Base-by-base conservation (phyloP, 192 early-diverging fungal species). In the Entophlyctis helioformis region DNA sequence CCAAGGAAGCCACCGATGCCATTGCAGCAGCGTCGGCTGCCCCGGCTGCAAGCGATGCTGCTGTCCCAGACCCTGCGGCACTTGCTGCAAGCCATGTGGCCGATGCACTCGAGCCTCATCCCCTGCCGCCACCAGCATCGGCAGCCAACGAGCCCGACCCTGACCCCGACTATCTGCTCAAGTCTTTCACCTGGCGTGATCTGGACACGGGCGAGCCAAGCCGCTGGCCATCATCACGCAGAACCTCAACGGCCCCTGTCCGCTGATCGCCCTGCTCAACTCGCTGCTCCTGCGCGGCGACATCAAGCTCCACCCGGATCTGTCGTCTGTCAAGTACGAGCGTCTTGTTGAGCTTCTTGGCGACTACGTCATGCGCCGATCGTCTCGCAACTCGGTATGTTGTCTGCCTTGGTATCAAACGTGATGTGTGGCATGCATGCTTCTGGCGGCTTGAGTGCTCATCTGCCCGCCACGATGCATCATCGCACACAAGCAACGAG, bases 191-290 rank as follows among this genome's bases (percentile, higher is more conserved):
- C 45, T 86, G 79, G 79, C 51, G 57, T 27, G 77, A 80, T 46
- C 50, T 62, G 12, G 36, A 37, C 16, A 72, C 72, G 5, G 50
- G 64, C 29, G 61, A n/a, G 42, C 54, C 40, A 59, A 65, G 40
- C 50, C 63, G 4, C 66, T 87, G 23, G 72, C 78, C 44, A 85
- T 94, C 35, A 77, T 87, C 28, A 91, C 90, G 4, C 91, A 95
- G 64, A 91, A 91, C 64, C 60, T 77, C 42, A 95, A 95, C 57
- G 91, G 91, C 0, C 91, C 91, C 0, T 95, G 91, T 57, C 91
- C 91, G 15, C 53, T 95, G 31, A 60, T 91, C 3, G 84, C 87
- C 12, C 66, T 95, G 7, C 75, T 63, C 39, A 97, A 97, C 57
- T 83, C 83, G 6, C 68, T 97, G 20, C 56, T 87, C 13, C 65